Evolutionary conservation across 371 early-diverging fungal genomes (phyloP).

Genomic region (Mycotypha africana): DNA sequence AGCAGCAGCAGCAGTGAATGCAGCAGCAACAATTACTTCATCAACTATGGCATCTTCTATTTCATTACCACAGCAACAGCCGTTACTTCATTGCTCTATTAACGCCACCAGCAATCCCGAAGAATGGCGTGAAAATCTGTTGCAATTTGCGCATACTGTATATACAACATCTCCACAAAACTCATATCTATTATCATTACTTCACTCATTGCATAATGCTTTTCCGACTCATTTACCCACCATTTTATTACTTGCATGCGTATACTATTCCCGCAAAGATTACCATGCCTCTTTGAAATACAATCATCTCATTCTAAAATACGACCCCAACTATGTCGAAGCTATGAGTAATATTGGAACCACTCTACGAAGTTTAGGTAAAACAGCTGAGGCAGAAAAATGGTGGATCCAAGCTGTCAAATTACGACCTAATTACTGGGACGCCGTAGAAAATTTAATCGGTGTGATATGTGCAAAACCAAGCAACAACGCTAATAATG

Average conservation of each 20-base stretch:
- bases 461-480: conserved; percentile 63
- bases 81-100: not conserved
- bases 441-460: conserved; percentile 85
- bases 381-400: conserved; percentile 69
- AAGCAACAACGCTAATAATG: not conserved
- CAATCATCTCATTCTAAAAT: conserved; percentile 74
- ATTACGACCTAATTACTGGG: conserved; percentile 88
- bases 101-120: too few relatives aligned
- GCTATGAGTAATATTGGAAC: conserved; percentile 92
- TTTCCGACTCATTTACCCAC: conserved; percentile 76
- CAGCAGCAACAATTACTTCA: conserved; percentile 22
- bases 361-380: conserved; percentile 76
- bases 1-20: conserved; percentile 29
- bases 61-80: conserved; percentile 1
- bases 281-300: conserved; percentile 68
- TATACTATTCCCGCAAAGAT: conserved; percentile 75
- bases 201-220: conserved; percentile 60
- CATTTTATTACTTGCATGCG: conserved; percentile 80
- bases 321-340: conserved; percentile 84
- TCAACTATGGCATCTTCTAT: conserved; percentile 13
- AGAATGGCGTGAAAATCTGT: conserved; percentile 54
- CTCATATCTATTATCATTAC: conserved; percentile 44
- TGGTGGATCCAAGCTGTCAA: conserved; percentile 87
- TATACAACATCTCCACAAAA: conserved; percentile 58
- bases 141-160: conserved; percentile 62